Evolutionary conservation across 1,284 basidiomycete species (phyloP).

Genomic region (Apiotrichum gracile): DNA sequence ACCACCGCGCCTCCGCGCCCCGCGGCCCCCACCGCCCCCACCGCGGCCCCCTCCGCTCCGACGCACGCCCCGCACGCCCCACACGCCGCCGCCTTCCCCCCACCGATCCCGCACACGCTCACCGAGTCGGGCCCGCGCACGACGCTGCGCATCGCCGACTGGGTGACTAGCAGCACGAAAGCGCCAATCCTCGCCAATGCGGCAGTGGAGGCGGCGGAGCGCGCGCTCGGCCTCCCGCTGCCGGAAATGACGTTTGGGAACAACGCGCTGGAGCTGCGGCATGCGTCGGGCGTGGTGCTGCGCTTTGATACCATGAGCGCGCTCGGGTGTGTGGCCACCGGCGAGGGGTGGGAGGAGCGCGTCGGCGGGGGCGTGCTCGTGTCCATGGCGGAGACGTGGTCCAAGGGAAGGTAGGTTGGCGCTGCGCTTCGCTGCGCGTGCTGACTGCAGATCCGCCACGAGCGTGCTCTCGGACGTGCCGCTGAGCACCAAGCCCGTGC

Average conservation of each 20-base stretch:
- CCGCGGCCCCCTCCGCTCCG: no score
- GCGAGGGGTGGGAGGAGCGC: conserved; percentile 58
- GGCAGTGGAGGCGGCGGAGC: conserved; percentile 56
- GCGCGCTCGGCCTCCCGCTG: conserved; percentile 68
- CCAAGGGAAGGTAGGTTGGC: conserved; percentile 58
- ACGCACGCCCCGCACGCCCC: no score
- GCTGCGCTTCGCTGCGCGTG: background rate
- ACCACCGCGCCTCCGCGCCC: no score
- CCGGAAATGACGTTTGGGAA: conserved; percentile 97
- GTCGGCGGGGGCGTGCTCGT: conserved; percentile 90
- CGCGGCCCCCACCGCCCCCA: no score
- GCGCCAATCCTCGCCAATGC: conserved; percentile 48
- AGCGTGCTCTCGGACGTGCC: conserved; percentile 50
- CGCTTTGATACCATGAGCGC: conserved; percentile 66
- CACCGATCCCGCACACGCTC: no score
- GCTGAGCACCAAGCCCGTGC: conserved; percentile 70
- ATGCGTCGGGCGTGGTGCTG: conserved; percentile 56
- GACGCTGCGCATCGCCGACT: conserved; percentile 41
- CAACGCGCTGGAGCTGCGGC: conserved; percentile 62
- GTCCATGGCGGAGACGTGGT: conserved; percentile 88
- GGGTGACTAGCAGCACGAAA: conserved; percentile 46
- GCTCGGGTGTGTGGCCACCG: conserved; percentile 67
- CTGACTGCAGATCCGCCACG: conserved; percentile 16
- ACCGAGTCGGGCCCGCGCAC: conserved; percentile 5
- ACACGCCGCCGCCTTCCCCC: no score